phyloP scores from a whole-genome alignment of 202 grass and related monocot species.

The Eragrostis tef region DNA sequence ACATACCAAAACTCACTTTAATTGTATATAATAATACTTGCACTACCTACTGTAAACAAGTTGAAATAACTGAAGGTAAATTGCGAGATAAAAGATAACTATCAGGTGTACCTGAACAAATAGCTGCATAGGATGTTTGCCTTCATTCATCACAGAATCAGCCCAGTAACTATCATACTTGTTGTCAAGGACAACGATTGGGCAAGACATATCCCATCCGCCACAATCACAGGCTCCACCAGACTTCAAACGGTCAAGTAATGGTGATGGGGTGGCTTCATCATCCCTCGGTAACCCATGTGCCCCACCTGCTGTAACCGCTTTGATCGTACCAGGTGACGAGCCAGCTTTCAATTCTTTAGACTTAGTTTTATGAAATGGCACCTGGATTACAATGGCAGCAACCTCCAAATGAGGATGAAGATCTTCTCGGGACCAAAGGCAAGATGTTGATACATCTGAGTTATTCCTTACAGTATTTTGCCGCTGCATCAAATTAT shows the following conservation, averaged over 20 bases:
- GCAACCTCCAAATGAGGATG: conserved; percentile 86
- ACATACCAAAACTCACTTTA: conserved; percentile 2
- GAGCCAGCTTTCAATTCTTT: conserved; percentile 52
- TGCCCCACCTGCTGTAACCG: conserved; percentile 65
- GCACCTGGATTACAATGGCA: conserved; percentile 68
- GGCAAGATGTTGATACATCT: conserved; percentile 63
- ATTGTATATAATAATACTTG: not conserved
- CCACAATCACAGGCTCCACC: conserved; percentile 88
- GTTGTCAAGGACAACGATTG: conserved; percentile 79
- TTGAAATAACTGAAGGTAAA: conserved; percentile 9
- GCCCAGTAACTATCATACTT: conserved; percentile 55
- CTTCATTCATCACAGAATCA: conserved; percentile 54
- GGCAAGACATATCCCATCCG: conserved; percentile 97
- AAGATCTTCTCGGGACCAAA: conserved; percentile 75
- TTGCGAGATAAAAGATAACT: not conserved
- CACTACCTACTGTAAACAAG: not conserved
- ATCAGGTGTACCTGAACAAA: conserved; percentile 72
- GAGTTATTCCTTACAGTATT: conserved; percentile 48
- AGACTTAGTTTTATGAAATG: conserved; percentile 68
- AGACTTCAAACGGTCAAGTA: conserved; percentile 81
- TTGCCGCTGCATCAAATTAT: conserved; percentile 51
- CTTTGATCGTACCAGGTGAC: conserved; percentile 52
- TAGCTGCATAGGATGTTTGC: conserved; percentile 65
- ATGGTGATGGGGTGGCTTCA: conserved; percentile 66
- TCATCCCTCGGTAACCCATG: conserved; percentile 75